phyloP scores from a whole-genome alignment of 2,329 filamentous ascomycete species.

The Cladosporium sp. region DNA sequence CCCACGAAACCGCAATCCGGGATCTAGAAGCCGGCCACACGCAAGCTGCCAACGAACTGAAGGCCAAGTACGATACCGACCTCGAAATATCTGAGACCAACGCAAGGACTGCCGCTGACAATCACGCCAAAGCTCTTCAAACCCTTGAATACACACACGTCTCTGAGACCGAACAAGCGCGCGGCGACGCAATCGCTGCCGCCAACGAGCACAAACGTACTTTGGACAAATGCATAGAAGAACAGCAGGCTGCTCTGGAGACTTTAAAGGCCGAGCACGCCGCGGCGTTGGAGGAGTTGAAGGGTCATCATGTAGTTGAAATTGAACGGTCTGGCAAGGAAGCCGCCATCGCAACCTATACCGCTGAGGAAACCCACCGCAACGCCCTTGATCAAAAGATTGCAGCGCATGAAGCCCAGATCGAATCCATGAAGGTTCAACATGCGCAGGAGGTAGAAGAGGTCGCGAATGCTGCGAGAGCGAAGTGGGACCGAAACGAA shows the following conservation, averaged over 20 bases:
- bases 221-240: conserved; percentile 4
- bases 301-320: conserved; percentile 16
- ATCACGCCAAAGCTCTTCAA: conserved; percentile 19
- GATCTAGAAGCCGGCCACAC: conserved; percentile 22
- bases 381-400: conserved; percentile 3
- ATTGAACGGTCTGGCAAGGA: conserved; percentile 14
- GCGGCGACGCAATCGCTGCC: neutral
- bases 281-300: conserved; percentile 16
- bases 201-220: conserved; percentile 16
- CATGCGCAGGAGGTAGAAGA: neutral
- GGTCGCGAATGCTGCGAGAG: neutral
- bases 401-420: conserved; percentile 15
- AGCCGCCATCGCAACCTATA: neutral
- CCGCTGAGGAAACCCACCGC: conserved; percentile 7
- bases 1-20: conserved; percentile 22
- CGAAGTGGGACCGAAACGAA: neutral
- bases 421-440: conserved; percentile 16
- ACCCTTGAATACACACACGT: neutral
- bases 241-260: conserved; percentile 16
- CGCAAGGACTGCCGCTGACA: conserved; percentile 19
- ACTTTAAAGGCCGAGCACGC: conserved; percentile 21
- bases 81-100: conserved; percentile 8
- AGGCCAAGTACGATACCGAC: conserved; percentile 26
- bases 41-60: conserved; percentile 21
- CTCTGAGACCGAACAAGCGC: conserved; percentile 11